These are phyloP conservation scores for Miscanthus sacchariflorus DNA, from an alignment of 202 grass and related monocot species.

Conservation along the genomic window DNA sequence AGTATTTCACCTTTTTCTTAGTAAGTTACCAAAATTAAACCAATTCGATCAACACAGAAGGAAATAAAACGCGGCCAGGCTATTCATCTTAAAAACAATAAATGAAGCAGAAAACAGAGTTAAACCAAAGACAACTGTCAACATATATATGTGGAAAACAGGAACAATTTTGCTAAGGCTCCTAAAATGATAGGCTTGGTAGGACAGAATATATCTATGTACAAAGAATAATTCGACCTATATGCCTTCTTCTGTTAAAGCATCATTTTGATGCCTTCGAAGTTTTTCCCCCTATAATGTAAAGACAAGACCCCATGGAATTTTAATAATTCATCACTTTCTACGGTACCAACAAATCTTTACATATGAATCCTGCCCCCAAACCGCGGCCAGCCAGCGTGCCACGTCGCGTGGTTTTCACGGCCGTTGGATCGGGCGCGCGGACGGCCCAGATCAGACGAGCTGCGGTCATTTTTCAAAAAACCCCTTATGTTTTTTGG, in stretches of 20 bases:
- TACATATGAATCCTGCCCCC: too few relatives aligned
- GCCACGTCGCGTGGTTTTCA: too few relatives aligned
- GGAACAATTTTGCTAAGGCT: not conserved
- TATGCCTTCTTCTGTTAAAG: not conserved
- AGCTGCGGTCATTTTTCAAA: too few relatives aligned
- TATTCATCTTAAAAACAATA: constrained; percentile 14
- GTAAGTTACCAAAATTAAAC: constrained; percentile 7
- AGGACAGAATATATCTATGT: not conserved
- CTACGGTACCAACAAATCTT: constrained; percentile 33
- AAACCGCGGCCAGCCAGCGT: too few relatives aligned
- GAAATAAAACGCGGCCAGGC: not conserved
- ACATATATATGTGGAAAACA: not conserved
- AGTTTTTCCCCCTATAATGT: not conserved
- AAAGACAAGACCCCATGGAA: constrained; percentile 25
- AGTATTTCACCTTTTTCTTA: constrained; percentile 7
- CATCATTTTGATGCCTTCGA: not conserved
- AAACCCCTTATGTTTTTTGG: too few relatives aligned
- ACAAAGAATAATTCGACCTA: not conserved
- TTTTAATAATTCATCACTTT: constrained; percentile 44
- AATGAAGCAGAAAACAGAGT: not conserved
- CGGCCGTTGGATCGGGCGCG: too few relatives aligned
- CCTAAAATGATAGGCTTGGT: not conserved
- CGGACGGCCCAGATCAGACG: too few relatives aligned
- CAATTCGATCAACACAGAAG: not conserved
- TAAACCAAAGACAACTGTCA: not conserved